Evolutionary conservation across 495 filamentous ascomycete genomes (phyloP).

Genomic region (Cudoniella acicularis): DNA sequence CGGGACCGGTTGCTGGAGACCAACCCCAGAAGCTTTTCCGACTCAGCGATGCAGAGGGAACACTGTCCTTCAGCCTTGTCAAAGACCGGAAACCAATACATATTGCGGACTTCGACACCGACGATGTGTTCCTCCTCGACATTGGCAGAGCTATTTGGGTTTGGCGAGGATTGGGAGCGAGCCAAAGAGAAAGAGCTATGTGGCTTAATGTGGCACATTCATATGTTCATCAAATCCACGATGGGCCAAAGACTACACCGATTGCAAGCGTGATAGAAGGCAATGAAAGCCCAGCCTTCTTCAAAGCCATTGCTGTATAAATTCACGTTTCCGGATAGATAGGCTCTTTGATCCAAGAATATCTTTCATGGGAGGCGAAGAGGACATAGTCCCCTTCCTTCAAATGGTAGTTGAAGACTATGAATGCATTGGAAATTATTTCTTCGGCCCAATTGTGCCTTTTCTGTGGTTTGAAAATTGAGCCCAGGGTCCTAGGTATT

Average conservation of each 20-base stretch:
- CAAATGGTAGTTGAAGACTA: too few species aligned
- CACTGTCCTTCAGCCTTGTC: slow-evolving; percentile 47
- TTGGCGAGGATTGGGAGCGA: slow-evolving; percentile 54
- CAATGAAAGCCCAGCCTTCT: slow-evolving; percentile 48
- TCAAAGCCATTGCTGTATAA: background rate
- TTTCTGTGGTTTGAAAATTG: too few species aligned
- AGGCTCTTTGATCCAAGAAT: too few species aligned
- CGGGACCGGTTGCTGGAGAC: background rate
- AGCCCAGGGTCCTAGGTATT: too few species aligned
- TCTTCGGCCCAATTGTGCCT: too few species aligned
- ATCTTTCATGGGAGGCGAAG: too few species aligned
- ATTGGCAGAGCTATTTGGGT: slow-evolving; percentile 51
- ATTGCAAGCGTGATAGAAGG: slow-evolving; percentile 52
- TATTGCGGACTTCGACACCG: slow-evolving; percentile 44
- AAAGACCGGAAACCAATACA: slow-evolving; percentile 43
- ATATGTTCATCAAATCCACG: slow-evolving; percentile 48
- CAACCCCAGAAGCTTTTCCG: slow-evolving; percentile 47
- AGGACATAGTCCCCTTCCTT: too few species aligned
- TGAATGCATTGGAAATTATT: too few species aligned
- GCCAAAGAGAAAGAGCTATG: slow-evolving; percentile 47
- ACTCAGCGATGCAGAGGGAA: slow-evolving; percentile 51
- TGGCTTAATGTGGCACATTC: slow-evolving; percentile 56
- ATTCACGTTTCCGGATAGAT: too few species aligned
- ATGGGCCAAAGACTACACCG: slow-evolving; percentile 37
- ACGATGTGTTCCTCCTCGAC: slow-evolving; percentile 59